These are phyloP conservation scores for Afroboletus lepidellus DNA, from an alignment of 1,284 basidiomycete species.

Conservation along the genomic window DNA sequence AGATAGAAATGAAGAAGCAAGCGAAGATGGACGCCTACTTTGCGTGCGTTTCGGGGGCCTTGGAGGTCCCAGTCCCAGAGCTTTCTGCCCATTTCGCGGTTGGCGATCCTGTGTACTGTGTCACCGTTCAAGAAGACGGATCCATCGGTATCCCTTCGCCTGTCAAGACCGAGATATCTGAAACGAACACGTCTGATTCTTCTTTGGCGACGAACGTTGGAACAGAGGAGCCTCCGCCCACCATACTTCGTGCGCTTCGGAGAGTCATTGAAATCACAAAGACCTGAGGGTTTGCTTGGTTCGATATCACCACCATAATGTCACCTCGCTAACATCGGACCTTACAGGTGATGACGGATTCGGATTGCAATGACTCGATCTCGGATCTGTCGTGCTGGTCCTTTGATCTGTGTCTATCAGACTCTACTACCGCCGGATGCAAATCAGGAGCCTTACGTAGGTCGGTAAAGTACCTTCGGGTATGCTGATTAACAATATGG, in stretches of 20 bases:
- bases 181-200: slow-evolving; percentile 3
- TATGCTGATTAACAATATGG: not conserved
- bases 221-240: slow-evolving; percentile 2
- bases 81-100: slow-evolving; percentile 5
- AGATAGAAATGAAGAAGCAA: slow-evolving; percentile 17
- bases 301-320: slow-evolving; percentile 46
- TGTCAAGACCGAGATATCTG: slow-evolving; percentile 4
- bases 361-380: not conserved
- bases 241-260: slow-evolving; percentile 6
- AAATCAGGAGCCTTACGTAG: slow-evolving; percentile 11
- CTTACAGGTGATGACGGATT: not conserved
- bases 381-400: slow-evolving; percentile 9
- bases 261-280: slow-evolving; percentile 3
- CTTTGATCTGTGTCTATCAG: not conserved
- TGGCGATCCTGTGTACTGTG: not conserved
- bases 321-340: slow-evolving; percentile 4
- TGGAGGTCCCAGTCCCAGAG: slow-evolving; percentile 13
- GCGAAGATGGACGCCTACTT: slow-evolving; percentile 17
- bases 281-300: not conserved
- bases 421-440: not conserved
- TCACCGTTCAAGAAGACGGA: not conserved
- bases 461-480: slow-evolving; percentile 12
- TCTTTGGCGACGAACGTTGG: slow-evolving; percentile 11
- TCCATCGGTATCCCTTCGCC: not conserved
- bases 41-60: slow-evolving; percentile 8